Percentiles rank a stretch among this genome's conserved stretches.
These are phyloP conservation scores for Podospora pseudopauciseta DNA, from an alignment of 495 filamentous ascomycete genomes.

Conservation along the genomic window DNA sequence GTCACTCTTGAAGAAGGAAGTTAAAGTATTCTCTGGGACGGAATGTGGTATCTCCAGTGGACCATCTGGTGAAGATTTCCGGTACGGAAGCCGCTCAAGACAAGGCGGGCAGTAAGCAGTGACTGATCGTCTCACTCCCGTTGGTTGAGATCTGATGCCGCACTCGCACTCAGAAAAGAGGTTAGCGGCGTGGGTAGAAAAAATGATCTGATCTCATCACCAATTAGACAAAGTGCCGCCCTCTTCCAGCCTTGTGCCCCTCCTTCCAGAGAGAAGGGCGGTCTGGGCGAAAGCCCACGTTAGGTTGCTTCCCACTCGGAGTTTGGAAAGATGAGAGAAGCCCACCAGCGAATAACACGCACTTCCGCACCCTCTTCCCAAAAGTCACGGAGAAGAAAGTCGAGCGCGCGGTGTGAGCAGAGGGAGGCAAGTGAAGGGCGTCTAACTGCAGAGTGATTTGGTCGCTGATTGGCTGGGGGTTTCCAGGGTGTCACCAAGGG, in stretches of 20 bases:
- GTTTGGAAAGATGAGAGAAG: not conserved
- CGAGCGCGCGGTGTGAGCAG: not conserved
- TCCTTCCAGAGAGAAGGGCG: no score
- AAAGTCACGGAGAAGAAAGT: not conserved
- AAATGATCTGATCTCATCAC: not conserved
- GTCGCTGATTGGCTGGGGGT: slow-evolving; percentile 22
- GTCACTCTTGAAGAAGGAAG: no score
- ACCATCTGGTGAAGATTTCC: not conserved
- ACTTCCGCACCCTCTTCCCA: not conserved
- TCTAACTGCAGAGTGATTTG: slow-evolving; percentile 34
- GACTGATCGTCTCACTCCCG: not conserved
- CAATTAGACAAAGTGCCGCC: not conserved
- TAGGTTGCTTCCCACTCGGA: no score
- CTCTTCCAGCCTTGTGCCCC: not conserved
- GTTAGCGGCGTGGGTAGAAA: not conserved
- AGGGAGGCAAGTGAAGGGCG: slow-evolving; percentile 18
- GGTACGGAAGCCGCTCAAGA: not conserved
- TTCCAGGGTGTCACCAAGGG: slow-evolving; percentile 8
- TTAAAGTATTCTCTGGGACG: no score
- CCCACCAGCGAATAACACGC: not conserved
- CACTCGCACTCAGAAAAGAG: not conserved
- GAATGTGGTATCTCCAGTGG: not conserved
- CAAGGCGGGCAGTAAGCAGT: not conserved
- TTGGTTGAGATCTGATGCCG: not conserved
- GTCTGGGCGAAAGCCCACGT: no score